Evolutionary conservation across 768 basidiomycete species (phyloP).

Genomic region (Lactifluus subvellereus): DNA sequence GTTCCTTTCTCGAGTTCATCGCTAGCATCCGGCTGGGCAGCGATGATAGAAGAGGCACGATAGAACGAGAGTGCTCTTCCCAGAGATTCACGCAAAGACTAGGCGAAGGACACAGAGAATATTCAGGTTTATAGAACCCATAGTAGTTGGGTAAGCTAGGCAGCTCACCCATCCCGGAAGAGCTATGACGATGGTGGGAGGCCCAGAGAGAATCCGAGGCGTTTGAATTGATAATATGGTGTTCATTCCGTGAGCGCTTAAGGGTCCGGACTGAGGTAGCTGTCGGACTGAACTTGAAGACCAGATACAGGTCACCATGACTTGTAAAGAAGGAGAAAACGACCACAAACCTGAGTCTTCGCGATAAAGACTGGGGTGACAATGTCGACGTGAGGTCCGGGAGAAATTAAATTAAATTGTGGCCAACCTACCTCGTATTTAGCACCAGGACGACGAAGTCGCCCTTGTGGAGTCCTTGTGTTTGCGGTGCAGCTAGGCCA

Average conservation of each 20-base stretch:
- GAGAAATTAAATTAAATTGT: background rate
- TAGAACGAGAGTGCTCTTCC: constrained; percentile 13
- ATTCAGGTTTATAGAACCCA: background rate
- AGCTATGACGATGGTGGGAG: constrained; percentile 4
- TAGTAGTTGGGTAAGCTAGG: background rate
- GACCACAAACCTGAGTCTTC: background rate
- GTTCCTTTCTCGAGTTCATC: constrained; percentile 17
- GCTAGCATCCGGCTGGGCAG: background rate
- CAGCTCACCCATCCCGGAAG: constrained; percentile 18
- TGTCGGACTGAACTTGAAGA: background rate
- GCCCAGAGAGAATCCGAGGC: constrained; percentile 19
- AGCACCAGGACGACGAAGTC: background rate
- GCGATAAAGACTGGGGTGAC: background rate
- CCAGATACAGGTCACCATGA: too few species aligned
- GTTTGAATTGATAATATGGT: background rate
- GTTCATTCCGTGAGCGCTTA: constrained; percentile 16
- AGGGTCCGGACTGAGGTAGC: background rate
- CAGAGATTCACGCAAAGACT: constrained; percentile 13
- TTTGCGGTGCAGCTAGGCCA: background rate
- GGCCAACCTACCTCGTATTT: background rate
- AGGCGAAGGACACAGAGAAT: background rate
- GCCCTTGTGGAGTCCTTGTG: background rate
- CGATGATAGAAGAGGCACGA: background rate
- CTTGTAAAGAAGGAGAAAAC: background rate
- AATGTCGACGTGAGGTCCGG: background rate